A percentile compares a stretch with the other conserved stretches of the same genome.
These are phyloP conservation scores for Scedosporium aurantiacum DNA, from an alignment of 2,329 filamentous ascomycete genomes.

Conservation along the genomic window DNA sequence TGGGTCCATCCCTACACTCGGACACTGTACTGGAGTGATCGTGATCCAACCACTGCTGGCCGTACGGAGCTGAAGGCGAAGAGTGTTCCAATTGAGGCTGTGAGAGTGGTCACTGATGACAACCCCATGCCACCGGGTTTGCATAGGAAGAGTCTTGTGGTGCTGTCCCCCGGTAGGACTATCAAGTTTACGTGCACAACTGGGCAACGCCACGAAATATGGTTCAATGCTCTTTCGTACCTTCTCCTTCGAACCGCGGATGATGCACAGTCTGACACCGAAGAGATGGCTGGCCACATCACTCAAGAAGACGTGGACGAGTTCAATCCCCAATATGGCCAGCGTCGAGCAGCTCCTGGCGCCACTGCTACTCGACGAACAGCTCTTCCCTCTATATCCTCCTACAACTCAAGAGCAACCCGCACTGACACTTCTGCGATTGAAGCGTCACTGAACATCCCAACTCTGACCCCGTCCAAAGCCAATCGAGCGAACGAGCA, in stretches of 20 bases:
- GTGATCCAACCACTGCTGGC: slow-evolving; percentile 72
- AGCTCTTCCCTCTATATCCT: slow-evolving; percentile 56
- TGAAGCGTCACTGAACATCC: slow-evolving; percentile 25
- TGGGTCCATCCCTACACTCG: slow-evolving; percentile 98
- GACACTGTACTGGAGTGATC: slow-evolving; percentile 92
- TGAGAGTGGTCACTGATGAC: slow-evolving; percentile 84
- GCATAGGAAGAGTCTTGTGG: slow-evolving; percentile 84
- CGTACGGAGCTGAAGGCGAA: slow-evolving; percentile 67
- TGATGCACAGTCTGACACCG: slow-evolving; percentile 45
- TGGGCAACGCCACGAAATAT: slow-evolving; percentile 89
- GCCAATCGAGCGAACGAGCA: slow-evolving; percentile 24
- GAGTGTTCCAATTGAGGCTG: slow-evolving; percentile 87
- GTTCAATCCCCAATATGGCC: slow-evolving; percentile 60
- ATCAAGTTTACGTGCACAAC: slow-evolving; percentile 94
- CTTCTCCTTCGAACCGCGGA: slow-evolving; percentile 66
- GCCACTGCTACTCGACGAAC: slow-evolving; percentile 39
- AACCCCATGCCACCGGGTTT: slow-evolving; percentile 92
- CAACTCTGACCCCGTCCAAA: slow-evolving; percentile 43
- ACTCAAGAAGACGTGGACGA: slow-evolving; percentile 59
- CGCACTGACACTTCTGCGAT: slow-evolving; percentile 47
- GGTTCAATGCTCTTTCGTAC: slow-evolving; percentile 96
- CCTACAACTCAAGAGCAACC: slow-evolving; percentile 65
- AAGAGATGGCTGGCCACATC: slow-evolving; percentile 46
- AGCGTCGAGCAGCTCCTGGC: slow-evolving; percentile 17
- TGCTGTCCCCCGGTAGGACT: slow-evolving; percentile 76